phyloP scores from a whole-genome alignment of 345 rosid species.

The Lepidium aucheri region DNA sequence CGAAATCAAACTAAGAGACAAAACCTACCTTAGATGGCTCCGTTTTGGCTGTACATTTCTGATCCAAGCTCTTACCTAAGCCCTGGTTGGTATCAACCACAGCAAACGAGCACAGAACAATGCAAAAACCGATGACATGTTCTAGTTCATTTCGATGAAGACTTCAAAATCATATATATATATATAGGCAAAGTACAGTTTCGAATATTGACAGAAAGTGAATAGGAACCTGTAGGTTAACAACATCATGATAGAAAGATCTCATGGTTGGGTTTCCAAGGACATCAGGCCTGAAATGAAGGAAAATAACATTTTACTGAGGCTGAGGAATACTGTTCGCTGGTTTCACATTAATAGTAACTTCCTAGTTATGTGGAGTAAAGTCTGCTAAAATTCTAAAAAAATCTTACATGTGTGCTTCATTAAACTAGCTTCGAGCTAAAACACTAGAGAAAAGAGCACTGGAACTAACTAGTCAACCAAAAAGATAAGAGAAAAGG shows the following conservation, averaged over 20 bases:
- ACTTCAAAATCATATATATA: background rate
- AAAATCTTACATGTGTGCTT: background rate
- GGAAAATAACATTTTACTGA: constrained; percentile 12
- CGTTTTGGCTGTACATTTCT: constrained; percentile 36
- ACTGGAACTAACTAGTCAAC: background rate
- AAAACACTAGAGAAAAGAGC: background rate
- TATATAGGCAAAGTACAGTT: background rate
- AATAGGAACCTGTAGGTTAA: constrained; percentile 54
- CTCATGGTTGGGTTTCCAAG: constrained; percentile 52
- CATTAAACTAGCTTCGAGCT: background rate
- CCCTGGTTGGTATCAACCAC: constrained; percentile 39
- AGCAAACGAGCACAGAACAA: background rate
- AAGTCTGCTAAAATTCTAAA: background rate
- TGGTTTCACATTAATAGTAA: background rate
- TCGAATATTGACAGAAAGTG: background rate
- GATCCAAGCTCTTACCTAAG: constrained; percentile 44
- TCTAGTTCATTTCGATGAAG: background rate
- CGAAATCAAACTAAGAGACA: background rate
- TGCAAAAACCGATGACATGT: background rate
- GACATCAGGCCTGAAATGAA: constrained; percentile 59
- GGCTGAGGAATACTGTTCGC: background rate
- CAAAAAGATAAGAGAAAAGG: background rate
- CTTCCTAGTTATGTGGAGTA: background rate
- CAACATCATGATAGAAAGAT: constrained; percentile 60
- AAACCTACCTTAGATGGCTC: constrained; percentile 41